Conservation (phyloP, 1,139 yeast genomes). For the Kodamaea ohmeri region DNA sequence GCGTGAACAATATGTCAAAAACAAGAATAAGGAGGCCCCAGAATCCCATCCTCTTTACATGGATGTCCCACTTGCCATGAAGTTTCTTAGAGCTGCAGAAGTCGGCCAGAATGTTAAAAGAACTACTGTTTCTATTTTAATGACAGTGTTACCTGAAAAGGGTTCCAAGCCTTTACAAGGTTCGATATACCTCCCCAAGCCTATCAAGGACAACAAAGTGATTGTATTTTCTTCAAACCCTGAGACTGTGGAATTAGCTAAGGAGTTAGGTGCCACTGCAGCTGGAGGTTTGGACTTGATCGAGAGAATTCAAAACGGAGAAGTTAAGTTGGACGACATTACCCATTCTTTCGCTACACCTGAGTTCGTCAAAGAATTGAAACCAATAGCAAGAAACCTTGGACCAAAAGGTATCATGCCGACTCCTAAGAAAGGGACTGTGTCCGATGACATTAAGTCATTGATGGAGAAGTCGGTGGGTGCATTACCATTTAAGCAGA, state of each 20-base stretch:
- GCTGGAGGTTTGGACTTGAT: constrained; percentile 77
- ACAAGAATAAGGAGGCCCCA: constrained; percentile 47
- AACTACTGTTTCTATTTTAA: constrained; percentile 65
- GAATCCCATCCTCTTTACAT: constrained; percentile 59
- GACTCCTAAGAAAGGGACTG: constrained; percentile 80
- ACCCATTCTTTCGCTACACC: constrained; percentile 86
- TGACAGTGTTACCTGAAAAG: constrained; percentile 70
- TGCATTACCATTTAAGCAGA: constrained; percentile 71
- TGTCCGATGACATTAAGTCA: constrained; percentile 58
- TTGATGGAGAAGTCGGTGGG: constrained; percentile 61
- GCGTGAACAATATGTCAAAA: constrained; percentile 34
- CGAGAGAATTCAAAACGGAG: constrained; percentile 58
- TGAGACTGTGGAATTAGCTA: constrained; percentile 52
- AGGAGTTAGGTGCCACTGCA: constrained; percentile 52
- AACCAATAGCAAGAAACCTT: constrained; percentile 66
- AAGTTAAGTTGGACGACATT: constrained; percentile 50
- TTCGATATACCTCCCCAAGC: constrained; percentile 70
- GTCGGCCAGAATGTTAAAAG: constrained; percentile 74
- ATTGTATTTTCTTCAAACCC: constrained; percentile 66
- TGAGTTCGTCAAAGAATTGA: constrained; percentile 63
- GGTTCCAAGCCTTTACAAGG: constrained; percentile 80
- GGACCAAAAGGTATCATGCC: constrained; percentile 96
- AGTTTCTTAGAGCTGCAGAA: constrained; percentile 82
- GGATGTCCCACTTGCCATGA: constrained; percentile 70
- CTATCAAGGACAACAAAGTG: constrained; percentile 62